Base-by-base conservation (phyloP, 176 grass and related monocot genomes). In the Juncus inflexus region DNA sequence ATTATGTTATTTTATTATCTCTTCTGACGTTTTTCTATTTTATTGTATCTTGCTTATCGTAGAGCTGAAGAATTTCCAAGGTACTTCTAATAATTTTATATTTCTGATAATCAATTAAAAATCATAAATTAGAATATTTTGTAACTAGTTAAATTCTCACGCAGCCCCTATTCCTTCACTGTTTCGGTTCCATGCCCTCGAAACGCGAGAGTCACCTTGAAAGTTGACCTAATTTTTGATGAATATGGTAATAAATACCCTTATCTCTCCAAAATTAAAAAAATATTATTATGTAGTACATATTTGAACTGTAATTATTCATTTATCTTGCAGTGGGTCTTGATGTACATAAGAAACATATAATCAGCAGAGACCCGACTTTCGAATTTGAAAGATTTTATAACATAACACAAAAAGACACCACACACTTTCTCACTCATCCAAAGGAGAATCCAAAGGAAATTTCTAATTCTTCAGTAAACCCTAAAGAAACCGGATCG, bases 201-300 rank as follows among this genome's bases (percentile, higher is more conserved):
- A 16, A 76, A 90, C 73, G 82, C 68, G 36, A 80, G 87, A 45
- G 84, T 76, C 38, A 97, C 87, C 67, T 59, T 96, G 52, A 91
- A 86, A 73, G 79, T 67, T 84, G 84, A 91, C 83, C 66, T 97
- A 15, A 77, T 97, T 52, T 97, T 85, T 72, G 87, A 97, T 77
- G 92, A 91, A 72, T 83, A 89, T 55, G 92, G 92, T 97, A 97
- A 80, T 19, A 59, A 59, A 58, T 59, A 49, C 35, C 53, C 50
- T 15, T 3, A 12, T 61, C n/a, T 79, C 8, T 35, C 56, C 52
- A 43, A 49, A 10, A 56, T 35, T 3, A 6, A 55, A 54, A 38
- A 52, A 12, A 52, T 52, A 7, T 8, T 8, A 12, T 8, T 52
- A 8, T 52, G 49, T 52, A 52, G 12, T 67, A 36, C 42, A 42